Evolutionary conservation across 176 grass and related monocot species (phyloP), one percentile per base, ranked within the genome.

Genomic region (Oryza meyeriana): DNA sequence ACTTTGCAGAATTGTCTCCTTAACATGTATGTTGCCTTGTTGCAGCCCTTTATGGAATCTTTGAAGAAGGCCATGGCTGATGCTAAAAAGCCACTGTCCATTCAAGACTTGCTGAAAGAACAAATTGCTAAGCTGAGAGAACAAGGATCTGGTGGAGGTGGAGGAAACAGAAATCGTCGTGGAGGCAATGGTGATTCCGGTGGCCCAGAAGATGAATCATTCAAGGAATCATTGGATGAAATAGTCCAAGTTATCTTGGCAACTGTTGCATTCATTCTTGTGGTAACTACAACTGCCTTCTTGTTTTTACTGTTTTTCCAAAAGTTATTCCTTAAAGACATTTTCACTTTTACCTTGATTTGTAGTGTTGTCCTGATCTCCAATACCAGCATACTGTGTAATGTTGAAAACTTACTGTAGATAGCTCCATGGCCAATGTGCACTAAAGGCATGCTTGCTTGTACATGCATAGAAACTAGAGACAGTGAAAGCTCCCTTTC

Each of bases 241-340:
- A 41, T 88, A 59, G 31, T 95, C 42, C 93, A 98, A 91, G 93
- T 98, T 71, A 74, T 95, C 87, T 61, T 98, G 82, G 93, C 93
- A 25, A 93, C 93, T 28, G 59, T 93, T 55, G 85, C 82, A 45
- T 90, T 98, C 74, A 87, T 98, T 45, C 80, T 91, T 81, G 71
- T 98, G 96, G 96, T 98, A 95, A 94, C 58, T 89, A 66, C 79
- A 36, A 42, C 31, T 87, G 16, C 38, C 59, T 83, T 52, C 61
- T 57, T 73, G 26, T 73, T 58, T 9, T 61, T 38, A 24, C 47
- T 10, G 4, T 29, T 75, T 70, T 73, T 76, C 44, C 9, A 11
- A 38, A 69, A 35, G 22, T 10, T 72, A 18, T 73, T 63, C 64
- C 36, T 4, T 72, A 28, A 69, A 68, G n/a, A 69, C 25, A 22